Evolutionary conservation across 441 rosid species (phyloP).

Genomic region (Adansonia madagascariensis): DNA sequence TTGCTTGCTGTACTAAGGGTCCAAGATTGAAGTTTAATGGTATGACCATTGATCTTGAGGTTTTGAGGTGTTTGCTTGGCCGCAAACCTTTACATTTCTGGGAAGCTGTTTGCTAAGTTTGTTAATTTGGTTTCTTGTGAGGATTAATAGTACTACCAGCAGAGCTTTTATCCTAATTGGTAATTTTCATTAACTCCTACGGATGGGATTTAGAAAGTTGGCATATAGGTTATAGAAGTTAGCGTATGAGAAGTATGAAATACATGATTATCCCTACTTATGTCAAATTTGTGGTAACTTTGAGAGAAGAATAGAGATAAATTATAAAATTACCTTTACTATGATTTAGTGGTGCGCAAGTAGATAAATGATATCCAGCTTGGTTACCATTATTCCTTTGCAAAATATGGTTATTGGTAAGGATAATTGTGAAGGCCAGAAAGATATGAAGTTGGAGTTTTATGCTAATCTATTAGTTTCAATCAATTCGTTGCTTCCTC

Average conservation of each 20-base stretch:
- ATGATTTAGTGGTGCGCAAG: neutral
- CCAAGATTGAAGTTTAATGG: neutral
- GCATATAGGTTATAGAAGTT: neutral
- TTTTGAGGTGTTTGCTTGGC: constrained; percentile 14
- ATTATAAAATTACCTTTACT: neutral
- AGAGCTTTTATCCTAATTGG: neutral
- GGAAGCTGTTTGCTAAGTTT: neutral
- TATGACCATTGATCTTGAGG: neutral
- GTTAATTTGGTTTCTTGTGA: neutral
- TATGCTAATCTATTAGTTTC: neutral
- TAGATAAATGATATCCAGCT: neutral
- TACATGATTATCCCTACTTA: neutral
- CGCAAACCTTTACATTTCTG: neutral
- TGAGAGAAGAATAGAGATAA: neutral
- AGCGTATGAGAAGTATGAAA: neutral
- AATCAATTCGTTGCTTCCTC: neutral
- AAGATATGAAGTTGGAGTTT: neutral
- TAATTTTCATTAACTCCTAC: neutral
- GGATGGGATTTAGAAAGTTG: neutral
- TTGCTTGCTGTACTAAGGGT: neutral
- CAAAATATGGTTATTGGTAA: neutral
- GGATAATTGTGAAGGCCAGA: neutral
- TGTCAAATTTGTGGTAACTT: neutral
- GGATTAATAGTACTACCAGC: neutral
- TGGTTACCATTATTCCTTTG: neutral